Evolutionary conservation across 371 early-diverging fungal genomes (phyloP), one percentile per base, ranked within the genome.

Genomic region (Mucor plumbeus): DNA sequence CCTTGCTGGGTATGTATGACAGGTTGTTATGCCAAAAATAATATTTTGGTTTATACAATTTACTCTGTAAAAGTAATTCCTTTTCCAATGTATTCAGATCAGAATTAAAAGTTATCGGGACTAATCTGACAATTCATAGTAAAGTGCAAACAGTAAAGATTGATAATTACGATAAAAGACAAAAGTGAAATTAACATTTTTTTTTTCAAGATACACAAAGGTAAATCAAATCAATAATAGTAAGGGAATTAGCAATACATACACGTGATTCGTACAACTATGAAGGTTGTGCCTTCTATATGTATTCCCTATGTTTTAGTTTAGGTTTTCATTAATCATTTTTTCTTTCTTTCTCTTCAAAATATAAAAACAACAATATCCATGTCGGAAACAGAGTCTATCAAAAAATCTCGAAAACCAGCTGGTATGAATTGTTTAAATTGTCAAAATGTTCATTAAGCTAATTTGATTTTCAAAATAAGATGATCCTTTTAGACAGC

Each of bases 401-500:
- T 53, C 53, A 53, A 53, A 31, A 53, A 53, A 53, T 31, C 53
- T 31, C 53, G 53, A 31, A 53, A 53, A 9, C 53, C 53, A 53
- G 21, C 9, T 4, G 53, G 53, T 53, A 53, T 7, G n/a, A 44
- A 17, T 17, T 5, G 26, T 26, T 26, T 26, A 26, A 44, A 44
- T 15, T 17, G 15, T 44, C n/a, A 13, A 40, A 13, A 40, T 9
- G 13, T 13, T 47, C 4, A n/a, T 2, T 7, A 53, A 53, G 26
- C 21, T 4, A 26, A 6, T 10, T 53, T 53, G 53, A 1, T 26
- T 36, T 47, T 53, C 10, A 13, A 40, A 9, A 39, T 48, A 93
- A 93, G 92, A 97, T 85, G 96, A 95, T 58, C 94, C 97, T 7
- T 97, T 97, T 81, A 95, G 95, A 84, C 99, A 99, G 81, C 98